Evolutionary conservation across 768 basidiomycete genomes (phyloP).

Genomic region (Strobilomyces dryophilus): DNA sequence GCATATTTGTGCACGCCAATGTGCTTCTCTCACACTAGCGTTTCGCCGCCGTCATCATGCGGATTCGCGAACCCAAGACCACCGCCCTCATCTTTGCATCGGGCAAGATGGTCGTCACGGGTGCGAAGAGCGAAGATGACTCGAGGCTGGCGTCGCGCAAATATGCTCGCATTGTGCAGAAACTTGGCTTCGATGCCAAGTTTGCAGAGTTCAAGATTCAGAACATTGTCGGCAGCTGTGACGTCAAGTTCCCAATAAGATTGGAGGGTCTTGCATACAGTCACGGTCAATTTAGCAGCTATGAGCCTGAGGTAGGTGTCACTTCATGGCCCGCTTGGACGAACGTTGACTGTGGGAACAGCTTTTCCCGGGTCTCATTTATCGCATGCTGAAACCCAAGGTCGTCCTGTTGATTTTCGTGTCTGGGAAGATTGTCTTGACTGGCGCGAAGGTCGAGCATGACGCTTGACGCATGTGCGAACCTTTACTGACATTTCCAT

Average conservation of each 20-base stretch:
- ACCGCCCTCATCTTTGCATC: constrained; percentile 99
- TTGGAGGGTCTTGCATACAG: constrained; percentile 96
- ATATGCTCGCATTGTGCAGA: constrained; percentile 98
- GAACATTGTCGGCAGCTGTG: constrained; percentile 97
- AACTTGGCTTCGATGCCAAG: constrained; percentile 98
- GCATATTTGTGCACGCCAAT: constrained; percentile 50
- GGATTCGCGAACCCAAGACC: constrained; percentile 99
- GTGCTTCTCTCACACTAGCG: constrained; percentile 75
- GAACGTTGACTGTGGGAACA: constrained; percentile 27
- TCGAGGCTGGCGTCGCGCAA: constrained; percentile 95
- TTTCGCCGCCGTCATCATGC: constrained; percentile 99
- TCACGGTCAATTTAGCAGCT: constrained; percentile 97
- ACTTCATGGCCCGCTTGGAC: background rate
- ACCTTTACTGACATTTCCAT: background rate
- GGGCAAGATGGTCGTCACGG: constrained; percentile 99
- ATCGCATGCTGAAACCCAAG: constrained; percentile 99
- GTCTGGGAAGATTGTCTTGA: constrained; percentile 97
- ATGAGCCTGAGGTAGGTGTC: constrained; percentile 87
- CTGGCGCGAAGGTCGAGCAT: constrained; percentile 88
- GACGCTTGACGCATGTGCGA: background rate
- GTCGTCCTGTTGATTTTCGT: constrained; percentile 98
- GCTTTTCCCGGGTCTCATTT: constrained; percentile 98
- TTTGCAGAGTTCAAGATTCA: constrained; percentile 99
- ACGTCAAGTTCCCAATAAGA: constrained; percentile 98
- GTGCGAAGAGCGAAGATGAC: constrained; percentile 98